Conservation (phyloP, 305 asterid genomes). For the Coffea humblotiana region DNA sequence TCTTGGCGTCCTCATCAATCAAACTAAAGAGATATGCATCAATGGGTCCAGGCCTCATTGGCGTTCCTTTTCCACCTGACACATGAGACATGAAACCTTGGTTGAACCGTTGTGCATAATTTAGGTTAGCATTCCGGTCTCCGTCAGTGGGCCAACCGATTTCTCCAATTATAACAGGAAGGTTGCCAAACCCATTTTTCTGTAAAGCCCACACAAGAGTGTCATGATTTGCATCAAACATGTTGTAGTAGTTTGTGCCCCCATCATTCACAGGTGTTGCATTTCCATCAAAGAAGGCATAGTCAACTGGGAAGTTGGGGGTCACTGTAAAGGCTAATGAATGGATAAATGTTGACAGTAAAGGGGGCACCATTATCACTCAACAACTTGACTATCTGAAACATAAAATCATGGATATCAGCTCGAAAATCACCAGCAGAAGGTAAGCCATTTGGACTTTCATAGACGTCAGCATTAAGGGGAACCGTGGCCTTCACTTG, state of each 20-base stretch:
- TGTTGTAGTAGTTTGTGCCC: slow-evolving; percentile 52
- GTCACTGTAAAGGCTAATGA: slow-evolving; percentile 66
- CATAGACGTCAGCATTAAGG: slow-evolving; percentile 66
- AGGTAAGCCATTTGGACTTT: slow-evolving; percentile 34
- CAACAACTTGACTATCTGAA: slow-evolving; percentile 50
- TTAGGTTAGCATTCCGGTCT: slow-evolving; percentile 57
- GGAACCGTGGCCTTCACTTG: slow-evolving; percentile 73
- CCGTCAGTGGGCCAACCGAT: slow-evolving; percentile 89
- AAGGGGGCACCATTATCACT: slow-evolving; percentile 58
- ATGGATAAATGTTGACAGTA: slow-evolving; percentile 65
- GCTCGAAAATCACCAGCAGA: slow-evolving; percentile 68
- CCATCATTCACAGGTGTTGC: slow-evolving; percentile 55
- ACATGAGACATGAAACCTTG: slow-evolving; percentile 76
- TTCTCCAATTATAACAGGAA: slow-evolving; percentile 67
- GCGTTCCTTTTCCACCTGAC: slow-evolving; percentile 68
- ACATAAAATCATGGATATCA: slow-evolving; percentile 47
- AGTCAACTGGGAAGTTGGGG: slow-evolving; percentile 63
- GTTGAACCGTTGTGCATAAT: slow-evolving; percentile 55
- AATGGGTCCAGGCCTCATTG: slow-evolving; percentile 69
- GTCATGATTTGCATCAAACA: slow-evolving; percentile 75
- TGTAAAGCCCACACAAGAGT: slow-evolving; percentile 71
- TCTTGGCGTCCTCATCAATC: slow-evolving; percentile 76
- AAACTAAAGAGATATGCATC: slow-evolving; percentile 71
- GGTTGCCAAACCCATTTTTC: slow-evolving; percentile 59
- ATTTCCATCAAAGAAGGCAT: slow-evolving; percentile 68